A percentile compares a stretch with the other conserved stretches of the same genome.
Evolutionary conservation across 352 stramenopile genomes (phyloP).

Genomic region (Phytopythium montanum): DNA sequence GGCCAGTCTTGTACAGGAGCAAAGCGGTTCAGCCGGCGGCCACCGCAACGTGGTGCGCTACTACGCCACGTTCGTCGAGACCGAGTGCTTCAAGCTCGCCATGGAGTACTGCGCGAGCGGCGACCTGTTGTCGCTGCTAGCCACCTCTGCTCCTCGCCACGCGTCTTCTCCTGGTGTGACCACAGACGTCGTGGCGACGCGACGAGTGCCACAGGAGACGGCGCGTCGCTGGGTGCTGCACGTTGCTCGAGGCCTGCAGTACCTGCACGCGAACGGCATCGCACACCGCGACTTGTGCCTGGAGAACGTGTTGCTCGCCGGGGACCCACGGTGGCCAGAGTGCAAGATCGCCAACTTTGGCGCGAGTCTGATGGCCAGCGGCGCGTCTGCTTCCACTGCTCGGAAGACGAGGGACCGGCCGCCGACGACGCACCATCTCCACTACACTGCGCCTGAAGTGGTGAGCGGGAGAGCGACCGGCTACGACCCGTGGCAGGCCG

Average conservation of each 20-base stretch:
- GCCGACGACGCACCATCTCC: slow-evolving; percentile 34
- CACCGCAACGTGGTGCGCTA: slow-evolving; percentile 48
- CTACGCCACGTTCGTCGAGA: slow-evolving; percentile 35
- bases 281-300: slow-evolving; percentile 54
- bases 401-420: slow-evolving; percentile 24
- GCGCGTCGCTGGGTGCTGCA: slow-evolving; percentile 38
- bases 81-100: slow-evolving; percentile 41
- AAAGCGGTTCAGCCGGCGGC: slow-evolving; percentile 15
- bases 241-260: slow-evolving; percentile 34
- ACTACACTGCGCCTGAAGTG: slow-evolving; percentile 64
- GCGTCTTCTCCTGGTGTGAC: slow-evolving; percentile 5
- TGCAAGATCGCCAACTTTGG: slow-evolving; percentile 66
- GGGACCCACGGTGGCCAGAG: slow-evolving; percentile 42
- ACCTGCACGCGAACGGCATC: slow-evolving; percentile 38
- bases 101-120: slow-evolving; percentile 58
- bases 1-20: not conserved
- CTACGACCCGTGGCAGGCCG: slow-evolving; percentile 56
- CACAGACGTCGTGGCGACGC: slow-evolving; percentile 5
- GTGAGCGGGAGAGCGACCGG: slow-evolving; percentile 15
- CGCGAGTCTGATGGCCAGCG: slow-evolving; percentile 24
- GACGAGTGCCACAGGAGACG: slow-evolving; percentile 29
- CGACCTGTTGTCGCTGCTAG: slow-evolving; percentile 46
- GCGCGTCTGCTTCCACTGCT: slow-evolving; percentile 3
- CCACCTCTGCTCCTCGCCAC: slow-evolving; percentile 10
- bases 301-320: slow-evolving; percentile 50